These are phyloP conservation scores for Leptomonas seymouri DNA, from an alignment of 208 protist species.

Conservation along the genomic window DNA sequence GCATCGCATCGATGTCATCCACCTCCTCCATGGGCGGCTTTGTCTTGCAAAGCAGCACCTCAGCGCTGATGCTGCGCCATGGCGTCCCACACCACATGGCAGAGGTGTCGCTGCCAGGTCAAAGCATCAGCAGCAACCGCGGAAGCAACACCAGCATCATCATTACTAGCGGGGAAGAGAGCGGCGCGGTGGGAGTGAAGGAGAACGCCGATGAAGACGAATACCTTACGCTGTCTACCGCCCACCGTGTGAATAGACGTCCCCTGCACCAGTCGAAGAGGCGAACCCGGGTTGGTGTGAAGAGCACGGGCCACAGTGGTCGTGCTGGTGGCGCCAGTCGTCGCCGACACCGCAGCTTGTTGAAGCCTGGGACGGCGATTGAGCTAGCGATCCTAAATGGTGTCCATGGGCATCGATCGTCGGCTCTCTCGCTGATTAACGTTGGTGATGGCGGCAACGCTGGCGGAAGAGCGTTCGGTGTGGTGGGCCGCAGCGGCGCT, in stretches of 20 bases:
- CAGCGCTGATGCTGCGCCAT: constrained; percentile 20
- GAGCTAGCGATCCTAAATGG: constrained; percentile 20
- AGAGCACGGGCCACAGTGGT: constrained; percentile 8
- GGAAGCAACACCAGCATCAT: not conserved
- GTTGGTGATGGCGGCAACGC: not conserved
- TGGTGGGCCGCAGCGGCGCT: not conserved
- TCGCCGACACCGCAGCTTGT: constrained; percentile 6
- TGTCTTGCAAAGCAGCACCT: constrained; percentile 16
- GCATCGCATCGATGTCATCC: constrained; percentile 7
- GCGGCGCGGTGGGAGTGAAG: not conserved
- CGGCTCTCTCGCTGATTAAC: not conserved
- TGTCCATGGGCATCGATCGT: constrained; percentile 3
- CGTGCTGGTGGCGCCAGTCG: not conserved
- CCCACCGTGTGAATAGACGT: constrained; percentile 2
- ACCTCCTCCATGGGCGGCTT: constrained; percentile 32
- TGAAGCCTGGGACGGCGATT: constrained; percentile 28
- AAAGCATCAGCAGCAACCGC: constrained; percentile 1
- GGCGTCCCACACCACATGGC: constrained; percentile 4
- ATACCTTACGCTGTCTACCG: constrained; percentile 1
- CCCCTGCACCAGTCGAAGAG: constrained; percentile 7
- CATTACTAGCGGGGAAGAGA: not conserved
- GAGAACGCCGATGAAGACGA: not conserved
- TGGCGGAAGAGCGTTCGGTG: not conserved
- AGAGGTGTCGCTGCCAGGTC: constrained; percentile 2
- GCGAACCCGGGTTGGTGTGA: not conserved